Conservation (phyloP, 495 filamentous ascomycete species). For the Penicillium flavigenum region DNA sequence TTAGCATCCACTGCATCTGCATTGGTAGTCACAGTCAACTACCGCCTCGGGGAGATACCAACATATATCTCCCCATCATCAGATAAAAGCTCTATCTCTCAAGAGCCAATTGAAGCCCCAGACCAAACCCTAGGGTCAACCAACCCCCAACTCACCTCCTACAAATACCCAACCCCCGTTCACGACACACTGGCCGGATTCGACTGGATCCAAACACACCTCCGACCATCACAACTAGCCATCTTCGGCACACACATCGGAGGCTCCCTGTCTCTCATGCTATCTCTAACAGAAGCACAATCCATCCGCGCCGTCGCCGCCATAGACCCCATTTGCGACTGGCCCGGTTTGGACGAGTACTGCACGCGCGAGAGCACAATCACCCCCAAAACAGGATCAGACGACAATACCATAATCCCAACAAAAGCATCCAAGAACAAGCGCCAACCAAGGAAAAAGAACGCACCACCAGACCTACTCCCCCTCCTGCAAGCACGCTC, state of each 20-base stretch:
- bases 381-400: neutral
- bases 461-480: constrained; percentile 31
- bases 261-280: constrained; percentile 56
- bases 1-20: constrained; percentile 33
- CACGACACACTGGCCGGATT: constrained; percentile 44
- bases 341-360: constrained; percentile 41
- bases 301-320: constrained; percentile 38
- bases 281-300: constrained; percentile 58
- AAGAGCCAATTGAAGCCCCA: neutral
- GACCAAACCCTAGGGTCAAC: constrained; percentile 1
- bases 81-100: neutral
- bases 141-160: constrained; percentile 4
- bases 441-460: constrained; percentile 10
- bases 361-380: constrained; percentile 19
- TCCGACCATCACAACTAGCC: constrained; percentile 38
- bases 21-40: constrained; percentile 43
- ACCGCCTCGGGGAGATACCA: constrained; percentile 45
- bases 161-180: constrained; percentile 41
- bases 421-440: constrained; percentile 10
- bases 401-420: neutral
- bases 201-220: constrained; percentile 39
- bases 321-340: constrained; percentile 42
- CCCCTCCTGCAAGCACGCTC: constrained; percentile 41
- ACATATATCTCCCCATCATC: neutral
- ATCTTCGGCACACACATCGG: constrained; percentile 56